phyloP scores from a whole-genome alignment of 1,284 basidiomycete genomes.

The Naganishia albida region DNA sequence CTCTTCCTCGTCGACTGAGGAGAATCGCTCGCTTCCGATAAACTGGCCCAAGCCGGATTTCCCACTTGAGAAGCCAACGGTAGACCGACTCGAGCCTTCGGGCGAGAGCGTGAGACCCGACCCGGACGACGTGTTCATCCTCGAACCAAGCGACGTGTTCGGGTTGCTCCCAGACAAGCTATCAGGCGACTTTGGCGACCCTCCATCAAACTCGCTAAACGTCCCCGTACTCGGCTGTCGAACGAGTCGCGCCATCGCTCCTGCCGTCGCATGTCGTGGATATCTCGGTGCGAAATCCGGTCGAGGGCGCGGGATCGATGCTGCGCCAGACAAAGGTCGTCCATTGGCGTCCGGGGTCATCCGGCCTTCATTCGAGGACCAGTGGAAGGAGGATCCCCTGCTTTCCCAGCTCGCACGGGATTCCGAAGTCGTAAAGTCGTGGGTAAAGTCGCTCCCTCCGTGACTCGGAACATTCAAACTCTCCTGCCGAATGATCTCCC shows the following conservation, averaged over 20 bases:
- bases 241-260: conserved; percentile 39
- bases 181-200: conserved; percentile 13
- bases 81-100: conserved; percentile 7
- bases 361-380: conserved; percentile 49
- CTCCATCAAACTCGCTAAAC: conserved; percentile 41
- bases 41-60: conserved; percentile 42
- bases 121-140: conserved; percentile 14
- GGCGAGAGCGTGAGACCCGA: conserved; percentile 18
- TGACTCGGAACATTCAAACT: conserved; percentile 31
- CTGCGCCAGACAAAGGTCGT: conserved; percentile 40
- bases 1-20: conserved; percentile 47
- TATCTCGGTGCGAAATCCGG: conserved; percentile 51
- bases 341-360: conserved; percentile 36
- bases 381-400: conserved; percentile 46
- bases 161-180: conserved; percentile 22
- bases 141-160: conserved; percentile 16
- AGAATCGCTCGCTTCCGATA: conserved; percentile 41
- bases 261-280: conserved; percentile 47
- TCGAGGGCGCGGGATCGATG: conserved; percentile 47
- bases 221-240: conserved; percentile 38
- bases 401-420: conserved; percentile 51
- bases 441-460: conserved; percentile 47
- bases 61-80: conserved; percentile 35
- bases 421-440: conserved; percentile 42
- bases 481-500: conserved; percentile 44